Conservation (phyloP, 2,329 filamentous ascomycete species). For the Huntiella omanensis region DNA sequence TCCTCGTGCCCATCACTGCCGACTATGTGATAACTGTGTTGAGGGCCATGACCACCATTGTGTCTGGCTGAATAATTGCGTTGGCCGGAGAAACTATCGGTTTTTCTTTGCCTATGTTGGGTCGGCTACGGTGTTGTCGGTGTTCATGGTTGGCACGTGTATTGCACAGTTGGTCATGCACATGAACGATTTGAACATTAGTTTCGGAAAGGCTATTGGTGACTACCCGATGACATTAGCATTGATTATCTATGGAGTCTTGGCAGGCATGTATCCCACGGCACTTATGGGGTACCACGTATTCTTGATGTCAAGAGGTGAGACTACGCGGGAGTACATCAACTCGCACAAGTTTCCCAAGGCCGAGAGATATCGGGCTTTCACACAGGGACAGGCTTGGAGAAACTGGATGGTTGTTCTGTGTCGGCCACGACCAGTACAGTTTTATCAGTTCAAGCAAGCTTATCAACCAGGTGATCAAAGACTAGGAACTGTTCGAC, state of each 20-base stretch:
- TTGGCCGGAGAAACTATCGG: slow-evolving; percentile 90
- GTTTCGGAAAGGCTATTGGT: slow-evolving; percentile 49
- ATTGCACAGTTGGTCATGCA: slow-evolving; percentile 69
- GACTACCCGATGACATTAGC: slow-evolving; percentile 68
- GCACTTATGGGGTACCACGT: slow-evolving; percentile 77
- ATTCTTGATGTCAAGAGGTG: slow-evolving; percentile 74
- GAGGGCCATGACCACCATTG: slow-evolving; percentile 97
- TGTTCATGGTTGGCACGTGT: slow-evolving; percentile 59
- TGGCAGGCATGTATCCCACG: slow-evolving; percentile 62
- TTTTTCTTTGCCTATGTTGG: slow-evolving; percentile 91
- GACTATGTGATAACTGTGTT: slow-evolving; percentile 90
- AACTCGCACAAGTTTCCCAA: slow-evolving; percentile 92
- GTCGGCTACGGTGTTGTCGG: slow-evolving; percentile 53
- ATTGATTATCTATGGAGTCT: slow-evolving; percentile 64
- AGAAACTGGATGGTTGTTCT: slow-evolving; percentile 71
- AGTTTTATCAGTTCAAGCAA: slow-evolving; percentile 74
- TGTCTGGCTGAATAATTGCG: slow-evolving; percentile 97
- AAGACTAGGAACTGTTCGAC: slow-evolving; percentile 41
- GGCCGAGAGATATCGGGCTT: slow-evolving; percentile 78
- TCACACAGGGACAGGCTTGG: slow-evolving; percentile 55
- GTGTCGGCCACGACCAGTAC: slow-evolving; percentile 65
- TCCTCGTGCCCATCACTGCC: slow-evolving; percentile 86
- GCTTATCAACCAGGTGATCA: slow-evolving; percentile 66
- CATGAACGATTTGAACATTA: slow-evolving; percentile 39
- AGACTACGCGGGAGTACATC: slow-evolving; percentile 90